These are phyloP conservation scores for Scutellaria baicalensis DNA, from an alignment of 257 asterid species.

Conservation along the genomic window DNA sequence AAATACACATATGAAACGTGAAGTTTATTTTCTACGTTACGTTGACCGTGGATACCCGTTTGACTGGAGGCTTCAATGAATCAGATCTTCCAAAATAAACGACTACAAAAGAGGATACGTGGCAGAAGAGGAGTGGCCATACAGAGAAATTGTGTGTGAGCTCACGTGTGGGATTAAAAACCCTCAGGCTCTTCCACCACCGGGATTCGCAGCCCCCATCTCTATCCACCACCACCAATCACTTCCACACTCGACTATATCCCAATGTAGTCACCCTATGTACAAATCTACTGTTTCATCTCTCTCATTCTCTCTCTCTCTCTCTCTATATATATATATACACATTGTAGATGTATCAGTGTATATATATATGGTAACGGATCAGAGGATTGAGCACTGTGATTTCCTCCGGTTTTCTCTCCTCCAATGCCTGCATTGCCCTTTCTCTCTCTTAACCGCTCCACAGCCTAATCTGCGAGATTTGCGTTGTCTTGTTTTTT, in stretches of 20 bases:
- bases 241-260: neutral
- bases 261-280: neutral
- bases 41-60: too few species aligned
- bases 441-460: neutral
- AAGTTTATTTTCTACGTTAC: too few species aligned
- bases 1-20: too few species aligned
- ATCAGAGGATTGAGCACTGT: neutral
- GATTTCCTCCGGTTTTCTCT: conserved; percentile 16
- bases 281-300: neutral
- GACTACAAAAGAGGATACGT: neutral
- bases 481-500: neutral
- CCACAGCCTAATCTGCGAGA: neutral
- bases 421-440: conserved; percentile 23
- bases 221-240: conserved; percentile 17
- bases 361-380: neutral
- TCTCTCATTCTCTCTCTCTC: neutral
- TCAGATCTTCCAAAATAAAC: neutral
- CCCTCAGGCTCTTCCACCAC: conserved; percentile 15
- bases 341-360: too few species aligned
- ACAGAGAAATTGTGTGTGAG: neutral
- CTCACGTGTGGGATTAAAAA: conserved; percentile 23
- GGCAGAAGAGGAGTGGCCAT: neutral
- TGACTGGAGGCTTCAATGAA: too few species aligned
- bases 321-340: neutral
- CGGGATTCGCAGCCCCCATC: conserved; percentile 14